These are phyloP conservation scores for Verticillium nonalfalfae DNA, from an alignment of 2,329 filamentous ascomycete species.

Conservation along the genomic window DNA sequence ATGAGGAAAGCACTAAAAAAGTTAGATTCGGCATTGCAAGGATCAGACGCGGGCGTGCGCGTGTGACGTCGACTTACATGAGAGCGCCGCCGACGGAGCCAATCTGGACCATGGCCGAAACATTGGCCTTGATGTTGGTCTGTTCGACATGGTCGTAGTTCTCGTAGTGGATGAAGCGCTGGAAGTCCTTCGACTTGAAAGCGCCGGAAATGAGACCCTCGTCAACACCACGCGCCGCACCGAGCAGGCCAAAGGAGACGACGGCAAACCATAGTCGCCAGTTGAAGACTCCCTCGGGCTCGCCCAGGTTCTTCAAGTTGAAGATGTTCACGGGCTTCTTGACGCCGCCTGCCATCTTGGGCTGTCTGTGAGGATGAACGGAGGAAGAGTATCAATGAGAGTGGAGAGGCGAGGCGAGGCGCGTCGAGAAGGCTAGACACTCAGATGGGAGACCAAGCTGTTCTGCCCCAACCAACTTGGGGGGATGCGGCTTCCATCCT, in stretches of 20 bases:
- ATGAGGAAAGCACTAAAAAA: constrained; percentile 46
- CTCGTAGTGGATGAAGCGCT: constrained; percentile 49
- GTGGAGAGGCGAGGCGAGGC: neutral
- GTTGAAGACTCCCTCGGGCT: constrained; percentile 67
- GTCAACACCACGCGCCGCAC: constrained; percentile 72
- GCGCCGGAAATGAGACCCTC: constrained; percentile 73
- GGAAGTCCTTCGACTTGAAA: constrained; percentile 61
- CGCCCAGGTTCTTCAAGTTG: constrained; percentile 54
- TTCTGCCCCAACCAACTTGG: neutral
- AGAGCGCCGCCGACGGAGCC: constrained; percentile 68
- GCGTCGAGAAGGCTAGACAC: neutral
- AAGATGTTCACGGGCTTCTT: constrained; percentile 59
- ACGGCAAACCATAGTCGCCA: constrained; percentile 76
- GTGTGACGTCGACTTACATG: constrained; percentile 25
- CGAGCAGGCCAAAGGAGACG: constrained; percentile 66
- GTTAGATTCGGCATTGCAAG: neutral
- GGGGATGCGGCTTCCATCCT: neutral
- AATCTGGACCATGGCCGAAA: constrained; percentile 77
- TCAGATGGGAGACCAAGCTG: neutral
- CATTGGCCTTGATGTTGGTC: constrained; percentile 68
- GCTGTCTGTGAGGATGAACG: neutral
- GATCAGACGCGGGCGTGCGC: too few relatives aligned
- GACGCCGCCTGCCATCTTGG: constrained; percentile 40
- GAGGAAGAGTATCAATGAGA: neutral
- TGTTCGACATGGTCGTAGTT: constrained; percentile 44